Evolutionary conservation across 257 asterid genomes (phyloP).

Genomic region (Nemophila menziesii): DNA sequence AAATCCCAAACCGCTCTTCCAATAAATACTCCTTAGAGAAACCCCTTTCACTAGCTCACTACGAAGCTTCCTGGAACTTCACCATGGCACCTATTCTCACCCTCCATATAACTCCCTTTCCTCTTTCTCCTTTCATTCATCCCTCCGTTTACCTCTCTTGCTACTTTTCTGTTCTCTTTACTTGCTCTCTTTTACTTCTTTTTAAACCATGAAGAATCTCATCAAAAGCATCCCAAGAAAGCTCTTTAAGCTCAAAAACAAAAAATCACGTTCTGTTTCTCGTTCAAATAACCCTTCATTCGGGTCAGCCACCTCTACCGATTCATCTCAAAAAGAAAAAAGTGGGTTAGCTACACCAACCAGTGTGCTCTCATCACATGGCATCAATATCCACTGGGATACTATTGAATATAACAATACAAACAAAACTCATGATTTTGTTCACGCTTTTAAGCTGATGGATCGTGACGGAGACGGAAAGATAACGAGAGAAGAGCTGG

Average conservation of each 20-base stretch:
- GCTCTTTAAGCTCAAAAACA: constrained; percentile 22
- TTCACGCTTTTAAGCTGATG: constrained; percentile 58
- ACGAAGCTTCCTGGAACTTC: constrained; percentile 62
- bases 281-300: constrained; percentile 22
- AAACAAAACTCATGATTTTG: constrained; percentile 35
- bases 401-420: too few relatives aligned
- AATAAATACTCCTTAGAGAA: background rate
- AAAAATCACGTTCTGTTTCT: constrained; percentile 12
- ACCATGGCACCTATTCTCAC: constrained; percentile 15
- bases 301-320: constrained; percentile 15
- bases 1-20: background rate
- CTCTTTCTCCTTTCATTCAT: background rate
- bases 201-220: constrained; percentile 27
- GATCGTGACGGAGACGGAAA: constrained; percentile 69
- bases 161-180: too few relatives aligned
- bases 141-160: background rate
- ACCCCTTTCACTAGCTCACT: constrained; percentile 16
- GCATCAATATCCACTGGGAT: constrained; percentile 15
- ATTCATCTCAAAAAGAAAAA: background rate
- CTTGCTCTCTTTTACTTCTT: background rate
- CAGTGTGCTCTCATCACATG: constrained; percentile 48
- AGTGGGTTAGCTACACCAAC: constrained; percentile 44
- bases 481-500: constrained; percentile 42
- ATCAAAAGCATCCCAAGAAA: constrained; percentile 34
- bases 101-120: constrained; percentile 9